Evolutionary conservation across 2,329 filamentous ascomycete species (phyloP).

Genomic region (Pseudogymnoascus destructans): DNA sequence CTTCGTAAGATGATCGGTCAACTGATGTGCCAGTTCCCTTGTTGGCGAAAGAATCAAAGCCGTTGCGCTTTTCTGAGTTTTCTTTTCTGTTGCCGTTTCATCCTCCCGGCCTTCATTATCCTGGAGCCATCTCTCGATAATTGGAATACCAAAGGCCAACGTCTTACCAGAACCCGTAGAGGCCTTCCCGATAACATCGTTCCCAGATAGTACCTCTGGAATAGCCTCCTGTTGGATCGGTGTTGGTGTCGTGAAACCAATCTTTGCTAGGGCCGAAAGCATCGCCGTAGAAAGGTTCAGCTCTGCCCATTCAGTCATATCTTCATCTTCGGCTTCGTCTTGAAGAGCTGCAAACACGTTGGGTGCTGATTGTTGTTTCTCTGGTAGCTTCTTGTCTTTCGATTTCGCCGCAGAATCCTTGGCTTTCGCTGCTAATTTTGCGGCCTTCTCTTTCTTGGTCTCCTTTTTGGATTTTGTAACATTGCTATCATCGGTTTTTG

Average conservation of each 20-base stretch:
- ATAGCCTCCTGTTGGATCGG: slow-evolving; percentile 69
- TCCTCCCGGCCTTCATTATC: slow-evolving; percentile 29
- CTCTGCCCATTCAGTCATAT: slow-evolving; percentile 66
- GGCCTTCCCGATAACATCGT: slow-evolving; percentile 91
- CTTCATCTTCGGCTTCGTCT: slow-evolving; percentile 43
- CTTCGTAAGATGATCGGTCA: slow-evolving; percentile 67
- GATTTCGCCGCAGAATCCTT: slow-evolving; percentile 23
- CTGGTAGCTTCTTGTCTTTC: slow-evolving; percentile 18
- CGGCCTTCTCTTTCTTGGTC: slow-evolving; percentile 24
- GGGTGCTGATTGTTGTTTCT: slow-evolving; percentile 18
- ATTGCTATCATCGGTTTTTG: slow-evolving; percentile 20
- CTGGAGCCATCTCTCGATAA: slow-evolving; percentile 70
- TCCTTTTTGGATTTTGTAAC: slow-evolving; percentile 17
- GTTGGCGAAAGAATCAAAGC: slow-evolving; percentile 84
- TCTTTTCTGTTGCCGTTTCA: slow-evolving; percentile 28
- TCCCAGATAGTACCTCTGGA: slow-evolving; percentile 67
- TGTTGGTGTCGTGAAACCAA: slow-evolving; percentile 73
- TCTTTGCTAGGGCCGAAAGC: slow-evolving; percentile 59
- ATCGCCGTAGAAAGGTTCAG: slow-evolving; percentile 61
- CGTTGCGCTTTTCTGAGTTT: slow-evolving; percentile 38
- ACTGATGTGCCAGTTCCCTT: slow-evolving; percentile 83
- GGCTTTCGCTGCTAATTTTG: slow-evolving; percentile 18
- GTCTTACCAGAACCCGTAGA: slow-evolving; percentile 96
- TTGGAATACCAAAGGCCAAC: slow-evolving; percentile 84
- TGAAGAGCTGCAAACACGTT: slow-evolving; percentile 33